Conservation (phyloP, 2,329 filamentous ascomycete genomes). For the Dactylella cylindrospora region DNA sequence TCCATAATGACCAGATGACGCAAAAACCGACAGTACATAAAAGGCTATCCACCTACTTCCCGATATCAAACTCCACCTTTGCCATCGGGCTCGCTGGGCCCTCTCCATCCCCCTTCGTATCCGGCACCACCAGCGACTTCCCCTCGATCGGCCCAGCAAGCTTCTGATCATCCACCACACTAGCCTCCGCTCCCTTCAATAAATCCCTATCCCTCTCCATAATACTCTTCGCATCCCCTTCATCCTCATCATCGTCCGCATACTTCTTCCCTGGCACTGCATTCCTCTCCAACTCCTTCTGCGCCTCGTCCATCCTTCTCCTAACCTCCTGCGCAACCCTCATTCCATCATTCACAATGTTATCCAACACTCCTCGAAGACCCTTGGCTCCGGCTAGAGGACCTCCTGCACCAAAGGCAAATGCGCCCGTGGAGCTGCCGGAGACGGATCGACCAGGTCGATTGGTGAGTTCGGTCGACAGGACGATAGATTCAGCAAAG, state of each 20-base stretch:
- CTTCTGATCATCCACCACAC: constrained; percentile 57
- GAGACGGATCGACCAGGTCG: constrained; percentile 52
- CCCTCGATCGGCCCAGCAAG: constrained; percentile 11
- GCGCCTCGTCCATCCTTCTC: constrained; percentile 91
- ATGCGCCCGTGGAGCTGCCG: constrained; percentile 52
- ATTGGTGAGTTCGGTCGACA: constrained; percentile 56
- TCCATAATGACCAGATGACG: neutral
- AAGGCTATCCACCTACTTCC: neutral
- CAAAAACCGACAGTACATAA: neutral
- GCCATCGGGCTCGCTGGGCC: constrained; percentile 13
- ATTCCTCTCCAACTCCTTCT: constrained; percentile 84
- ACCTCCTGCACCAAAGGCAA: constrained; percentile 58
- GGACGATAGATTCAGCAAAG: constrained; percentile 88
- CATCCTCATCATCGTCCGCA: constrained; percentile 68
- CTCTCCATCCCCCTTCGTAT: constrained; percentile 51
- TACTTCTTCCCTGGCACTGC: constrained; percentile 64
- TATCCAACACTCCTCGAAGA: constrained; percentile 88
- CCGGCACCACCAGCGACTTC: constrained; percentile 49
- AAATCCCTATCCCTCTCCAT: constrained; percentile 64
- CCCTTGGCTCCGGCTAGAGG: constrained; percentile 63
- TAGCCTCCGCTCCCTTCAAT: constrained; percentile 72
- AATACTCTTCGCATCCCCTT: constrained; percentile 64
- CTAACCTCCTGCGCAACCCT: constrained; percentile 84
- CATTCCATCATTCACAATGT: constrained; percentile 97
- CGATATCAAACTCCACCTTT: constrained; percentile 50